Evolutionary conservation across 148 eudicot species (phyloP), one percentile per base, ranked within the genome.

Genomic region (Persicaria tinctoria): DNA sequence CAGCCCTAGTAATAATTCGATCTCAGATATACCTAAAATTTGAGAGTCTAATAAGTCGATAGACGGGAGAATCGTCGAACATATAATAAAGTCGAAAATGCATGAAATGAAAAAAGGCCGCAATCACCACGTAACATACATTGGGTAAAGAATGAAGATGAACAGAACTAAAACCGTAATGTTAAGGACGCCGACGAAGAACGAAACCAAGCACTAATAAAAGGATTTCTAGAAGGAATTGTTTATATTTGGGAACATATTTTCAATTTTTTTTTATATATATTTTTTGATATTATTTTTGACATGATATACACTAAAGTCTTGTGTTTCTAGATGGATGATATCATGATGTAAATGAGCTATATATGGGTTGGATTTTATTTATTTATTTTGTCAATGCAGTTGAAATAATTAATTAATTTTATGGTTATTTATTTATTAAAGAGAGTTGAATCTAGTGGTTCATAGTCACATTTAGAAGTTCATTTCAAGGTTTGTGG

Each of bases 291-390:
- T 57, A 57, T 1, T 57, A 57, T 20, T 20, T 20, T 57, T 6
- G 3, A 55, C n/a, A 55, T 63, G 14, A 63, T 27, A 16, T 5
- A 55, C 70, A 66, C n/a, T 8, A 44, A 66, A 66, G 70, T 66
- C 70, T 38, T 66, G 47, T 46, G 70, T 66, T 66, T 66, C 70
- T 66, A 66, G 70, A 66, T 66, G 70, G 9, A 44, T 41, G 18
- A 66, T 66, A 66, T 66, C 13, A 38, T 41, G 5, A 2, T 13
- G 12, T 4, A 66, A 6, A 50, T 12, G 12, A 20, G 2, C 8
- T 20, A 13, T 18, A 17, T 2, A 53, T 53, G 17, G 13, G n/a
- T 51, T 11, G 13, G 13, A 53, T 53, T 16, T 13, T 53, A 1
- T 16, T 53, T 16, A 17, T 13, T 12, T 53, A 11, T 13, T 53